Evolutionary conservation across 1,284 basidiomycete genomes (phyloP).

Genomic region (Takashimella koratensis): DNA sequence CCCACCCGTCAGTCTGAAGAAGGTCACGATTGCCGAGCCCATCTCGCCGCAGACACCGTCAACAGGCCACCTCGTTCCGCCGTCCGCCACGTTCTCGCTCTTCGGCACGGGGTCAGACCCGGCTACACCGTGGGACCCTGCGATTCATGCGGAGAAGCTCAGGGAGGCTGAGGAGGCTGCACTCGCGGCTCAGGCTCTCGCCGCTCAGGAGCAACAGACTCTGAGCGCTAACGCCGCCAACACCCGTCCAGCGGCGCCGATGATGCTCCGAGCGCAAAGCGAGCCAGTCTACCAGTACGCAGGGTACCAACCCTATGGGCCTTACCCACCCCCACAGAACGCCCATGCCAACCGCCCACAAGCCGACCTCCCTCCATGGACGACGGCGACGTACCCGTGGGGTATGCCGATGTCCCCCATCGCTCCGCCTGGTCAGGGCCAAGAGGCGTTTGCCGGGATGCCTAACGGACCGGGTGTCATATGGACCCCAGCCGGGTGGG

Average conservation of each 20-base stretch:
- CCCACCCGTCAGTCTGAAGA: slow-evolving; percentile 22
- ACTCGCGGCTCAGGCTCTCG: background rate
- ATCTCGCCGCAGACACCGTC: slow-evolving; percentile 1
- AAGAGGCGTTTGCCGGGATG: slow-evolving; percentile 11
- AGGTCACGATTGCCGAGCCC: slow-evolving; percentile 13
- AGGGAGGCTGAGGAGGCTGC: slow-evolving; percentile 11
- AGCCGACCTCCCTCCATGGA: background rate
- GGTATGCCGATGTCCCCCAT: slow-evolving; percentile 38
- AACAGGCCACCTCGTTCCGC: slow-evolving; percentile 9
- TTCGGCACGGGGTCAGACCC: slow-evolving; percentile 42
- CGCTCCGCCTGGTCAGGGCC: slow-evolving; percentile 3
- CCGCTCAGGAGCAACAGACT: too few species aligned
- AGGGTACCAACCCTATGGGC: background rate
- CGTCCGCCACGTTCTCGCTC: slow-evolving; percentile 27
- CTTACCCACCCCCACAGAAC: background rate
- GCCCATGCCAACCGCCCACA: background rate
- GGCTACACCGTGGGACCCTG: slow-evolving; percentile 34
- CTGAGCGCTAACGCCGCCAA: background rate
- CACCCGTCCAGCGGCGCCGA: background rate
- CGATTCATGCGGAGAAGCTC: slow-evolving; percentile 3
- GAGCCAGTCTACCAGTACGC: background rate
- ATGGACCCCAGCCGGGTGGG: slow-evolving; percentile 43
- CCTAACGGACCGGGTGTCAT: slow-evolving; percentile 32
- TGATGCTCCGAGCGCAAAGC: background rate
- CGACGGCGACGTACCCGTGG: slow-evolving; percentile 31